Evolutionary conservation across 768 basidiomycete species (phyloP), one percentile per base, ranked within the genome.

Genomic region (Trametes gibbosa): DNA sequence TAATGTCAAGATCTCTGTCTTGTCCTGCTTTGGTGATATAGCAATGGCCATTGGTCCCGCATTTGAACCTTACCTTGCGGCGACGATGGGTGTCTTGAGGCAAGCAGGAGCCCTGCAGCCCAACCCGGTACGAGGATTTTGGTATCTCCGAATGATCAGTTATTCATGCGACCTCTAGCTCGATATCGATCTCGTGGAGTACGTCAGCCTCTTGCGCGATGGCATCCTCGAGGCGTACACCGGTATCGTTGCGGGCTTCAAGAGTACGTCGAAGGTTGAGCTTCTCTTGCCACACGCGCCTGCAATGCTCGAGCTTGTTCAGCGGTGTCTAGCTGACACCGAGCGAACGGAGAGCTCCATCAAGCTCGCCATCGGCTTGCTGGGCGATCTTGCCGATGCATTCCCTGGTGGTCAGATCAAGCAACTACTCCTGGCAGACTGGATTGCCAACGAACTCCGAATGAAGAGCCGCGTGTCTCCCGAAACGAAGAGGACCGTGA

Each of bases 181-280:
- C 35, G 92, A 95, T 70, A 90, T 86, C 65, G 94, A 96, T 62
- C 83, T 95, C 56, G 82, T 95, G 56, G 97, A 99, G 64, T 98
- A 98, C 68, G 92, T 96, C 45, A 81, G 84, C 53, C 84, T 84
- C 53, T 80, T 99, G 56, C 85, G 97, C 37, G 97, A 98, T 68
- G 94, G 94, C 45, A 98, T 99, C 64, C 77, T 98, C 32, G 97
- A 99, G 72, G 96, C 97, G 2, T 98, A 97, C 68, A 96, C 92
- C 5, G 95, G 96, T 24, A 88, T 99, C 63, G 86, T 98, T 59
- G 88, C 92, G 37, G 95, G 90, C 0, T 77, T 98, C 69, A 95
- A 95, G 79, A 86, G 85, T 66, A 89, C 89, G 82, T 84, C 21
- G 86, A 92, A 76, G 83, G 93, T 91, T 65, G 32, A 62, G 8